A percentile compares a stretch with the other conserved stretches of the same genome.
Conservation (phyloP, 495 filamentous ascomycete genomes). For the Letharia columbiana region DNA sequence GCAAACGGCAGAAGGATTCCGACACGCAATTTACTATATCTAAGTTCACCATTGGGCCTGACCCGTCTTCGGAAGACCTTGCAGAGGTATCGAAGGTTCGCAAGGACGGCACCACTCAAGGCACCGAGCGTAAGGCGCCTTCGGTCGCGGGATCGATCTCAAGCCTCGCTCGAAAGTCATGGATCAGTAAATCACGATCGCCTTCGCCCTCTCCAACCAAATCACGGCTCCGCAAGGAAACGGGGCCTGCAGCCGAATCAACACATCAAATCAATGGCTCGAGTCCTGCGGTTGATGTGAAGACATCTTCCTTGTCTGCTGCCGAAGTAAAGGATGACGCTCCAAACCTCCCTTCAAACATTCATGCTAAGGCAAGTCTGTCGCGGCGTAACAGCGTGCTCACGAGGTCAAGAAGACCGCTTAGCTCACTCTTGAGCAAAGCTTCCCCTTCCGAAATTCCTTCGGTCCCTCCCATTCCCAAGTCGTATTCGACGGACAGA, state of each 20-base stretch:
- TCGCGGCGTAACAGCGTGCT: conserved; percentile 35
- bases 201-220: conserved; percentile 45
- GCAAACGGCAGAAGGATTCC: conserved; percentile 1
- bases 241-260: conserved; percentile 22
- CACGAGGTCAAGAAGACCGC: conserved; percentile 44
- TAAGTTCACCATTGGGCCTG: conserved; percentile 15
- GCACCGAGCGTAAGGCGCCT: conserved; percentile 30
- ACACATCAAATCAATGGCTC: neutral
- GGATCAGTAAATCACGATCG: conserved; percentile 53
- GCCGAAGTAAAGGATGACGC: conserved; percentile 18
- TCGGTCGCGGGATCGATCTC: conserved; percentile 58
- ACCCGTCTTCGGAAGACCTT: conserved; percentile 5
- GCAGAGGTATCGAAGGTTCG: neutral
- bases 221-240: conserved; percentile 24
- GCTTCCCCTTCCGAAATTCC: conserved; percentile 37
- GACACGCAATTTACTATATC: conserved; percentile 5
- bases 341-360: conserved; percentile 30
- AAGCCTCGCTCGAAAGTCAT: conserved; percentile 58
- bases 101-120: conserved; percentile 5
- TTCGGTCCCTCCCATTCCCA: conserved; percentile 45
- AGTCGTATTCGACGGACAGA: conserved; percentile 51
- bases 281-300: neutral
- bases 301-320: conserved; percentile 20
- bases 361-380: conserved; percentile 25
- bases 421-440: conserved; percentile 41